Evolutionary conservation across 2,329 filamentous ascomycete genomes (phyloP), one percentile per base, ranked within the genome.

Genomic region (Pseudocercospora macadamiae): DNA sequence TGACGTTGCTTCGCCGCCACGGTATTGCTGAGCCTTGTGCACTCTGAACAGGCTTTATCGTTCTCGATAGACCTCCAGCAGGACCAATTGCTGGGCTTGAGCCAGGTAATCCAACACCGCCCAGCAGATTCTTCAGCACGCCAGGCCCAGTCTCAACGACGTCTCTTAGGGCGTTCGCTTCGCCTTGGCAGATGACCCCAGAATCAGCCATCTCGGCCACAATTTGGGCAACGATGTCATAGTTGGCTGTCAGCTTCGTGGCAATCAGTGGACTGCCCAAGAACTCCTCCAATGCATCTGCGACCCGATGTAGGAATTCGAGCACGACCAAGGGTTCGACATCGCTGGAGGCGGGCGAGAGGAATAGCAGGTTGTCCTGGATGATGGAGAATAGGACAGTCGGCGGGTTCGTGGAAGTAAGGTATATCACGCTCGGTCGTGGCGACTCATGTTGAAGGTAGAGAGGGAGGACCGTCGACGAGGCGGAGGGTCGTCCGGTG

Each of bases 161-260:
- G 72, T 99, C 95, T 68, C 91, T 85, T 70, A 99, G 77, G 18
- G 93, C 91, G 79, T 99, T 97, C 8, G 90, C 89, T 74, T 99
- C 95, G 1, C 93, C 97, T 57, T 91, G 96, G 70, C 85, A 89
- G 32, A 97, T 83, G n/a, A 87, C 84, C 14, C 95, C 95, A 37
- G 88, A 91, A 80, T 99, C 95, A 73, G 95, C 97, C 89, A 99
- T 96, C 77, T 99, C 95, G 62, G 88, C 91, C 59, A 97, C 82
- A 23, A 99, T 79, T 77, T 99, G 95, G 16, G 93, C 93, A 30
- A 96, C 89, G 25, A 97, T 88, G 84, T 97, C 91, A 76, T 97
- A 97, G 75, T 86, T 92, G 66, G 82, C 84, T 75, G 97, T 92
- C 64, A 99, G 89, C 79, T 95, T 96, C 71, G 84, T 85, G 18